Base-by-base conservation (phyloP, 495 filamentous ascomycete species). In the Collariella sp. region DNA sequence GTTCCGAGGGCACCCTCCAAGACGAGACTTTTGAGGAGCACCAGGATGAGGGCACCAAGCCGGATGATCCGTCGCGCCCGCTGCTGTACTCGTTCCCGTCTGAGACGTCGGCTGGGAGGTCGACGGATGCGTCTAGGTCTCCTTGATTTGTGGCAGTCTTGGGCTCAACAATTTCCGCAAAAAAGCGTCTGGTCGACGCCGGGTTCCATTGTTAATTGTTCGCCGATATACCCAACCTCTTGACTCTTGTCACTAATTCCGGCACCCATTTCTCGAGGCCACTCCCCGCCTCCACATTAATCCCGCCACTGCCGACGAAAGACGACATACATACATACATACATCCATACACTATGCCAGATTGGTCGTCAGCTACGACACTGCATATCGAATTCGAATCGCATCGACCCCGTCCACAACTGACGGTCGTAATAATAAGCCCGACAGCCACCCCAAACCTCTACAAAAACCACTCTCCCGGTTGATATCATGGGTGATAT, bases 1-100 rank as follows among this genome's bases (percentile, higher is more conserved):
- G 46, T 16, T 67, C 64, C 10, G 64, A 63, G n/a, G 58, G 58
- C 34, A 67, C 65, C 7, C 62, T 67, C 9, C 60, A 56, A 13
- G 58, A 64, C 19, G 65, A 67, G n/a, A 23, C 29, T 10, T 49
- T 29, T 7, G 55, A 58, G 9, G 55, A 40, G 35, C 38, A 46
- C n/a, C 50, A 20, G 18, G 19, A 48, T 3, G 15, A 54, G 26
- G 45, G 33, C 31, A 41, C 22, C 18, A 54, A 43, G 20, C 43
- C 26, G 24, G 36, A 38, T 29, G 46, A 49, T 12, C 43, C 44
- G 16, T 12, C 24, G 31, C 52, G 56, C 22, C 55, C 50, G 39
- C 56, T 48, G 23, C 56, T 51, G 13, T 55, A 58, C 24, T 59
- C 34, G 15, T 57, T 58, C 20, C 49, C 50, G 7, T 53, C 50